Evolutionary conservation across 164 flowering plant genomes (phyloP).

Genomic region (Saururus chinensis): DNA sequence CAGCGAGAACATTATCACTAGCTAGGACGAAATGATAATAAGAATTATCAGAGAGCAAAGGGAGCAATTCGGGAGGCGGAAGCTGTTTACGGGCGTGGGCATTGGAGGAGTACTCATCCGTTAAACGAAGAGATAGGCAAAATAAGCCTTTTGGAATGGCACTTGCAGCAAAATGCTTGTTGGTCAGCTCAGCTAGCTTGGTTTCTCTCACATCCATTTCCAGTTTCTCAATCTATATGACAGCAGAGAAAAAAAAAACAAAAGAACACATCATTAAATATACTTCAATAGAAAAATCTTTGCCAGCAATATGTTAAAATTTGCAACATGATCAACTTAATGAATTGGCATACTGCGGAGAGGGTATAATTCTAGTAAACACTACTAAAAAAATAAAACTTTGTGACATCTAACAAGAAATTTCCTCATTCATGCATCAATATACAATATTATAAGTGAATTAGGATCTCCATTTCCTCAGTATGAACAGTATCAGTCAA

Average conservation of each 20-base stretch:
- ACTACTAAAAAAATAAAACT: background rate
- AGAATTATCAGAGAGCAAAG: constrained; percentile 78
- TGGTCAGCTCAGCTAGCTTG: constrained; percentile 77
- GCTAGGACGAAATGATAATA: constrained; percentile 76
- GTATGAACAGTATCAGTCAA: no score
- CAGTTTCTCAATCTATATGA: constrained; percentile 69
- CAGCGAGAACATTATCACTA: constrained; percentile 95
- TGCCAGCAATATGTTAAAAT: background rate
- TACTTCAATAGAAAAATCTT: background rate
- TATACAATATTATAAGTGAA: no score
- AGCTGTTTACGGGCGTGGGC: constrained; percentile 92
- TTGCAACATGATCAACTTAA: background rate
- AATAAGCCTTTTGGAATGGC: constrained; percentile 87
- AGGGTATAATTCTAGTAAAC: background rate
- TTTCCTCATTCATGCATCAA: no score
- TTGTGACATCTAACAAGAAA: no score
- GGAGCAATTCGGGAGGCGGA: constrained; percentile 92
- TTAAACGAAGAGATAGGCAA: constrained; percentile 84
- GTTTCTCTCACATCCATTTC: constrained; percentile 77
- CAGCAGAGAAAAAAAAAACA: background rate
- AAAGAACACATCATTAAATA: background rate
- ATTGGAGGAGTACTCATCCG: constrained; percentile 97
- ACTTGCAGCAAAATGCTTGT: constrained; percentile 95
- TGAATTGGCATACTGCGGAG: background rate
- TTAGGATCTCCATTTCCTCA: no score